phyloP scores from a whole-genome alignment of 1,284 basidiomycete species.

The Cryptococcus deneoformans region DNA sequence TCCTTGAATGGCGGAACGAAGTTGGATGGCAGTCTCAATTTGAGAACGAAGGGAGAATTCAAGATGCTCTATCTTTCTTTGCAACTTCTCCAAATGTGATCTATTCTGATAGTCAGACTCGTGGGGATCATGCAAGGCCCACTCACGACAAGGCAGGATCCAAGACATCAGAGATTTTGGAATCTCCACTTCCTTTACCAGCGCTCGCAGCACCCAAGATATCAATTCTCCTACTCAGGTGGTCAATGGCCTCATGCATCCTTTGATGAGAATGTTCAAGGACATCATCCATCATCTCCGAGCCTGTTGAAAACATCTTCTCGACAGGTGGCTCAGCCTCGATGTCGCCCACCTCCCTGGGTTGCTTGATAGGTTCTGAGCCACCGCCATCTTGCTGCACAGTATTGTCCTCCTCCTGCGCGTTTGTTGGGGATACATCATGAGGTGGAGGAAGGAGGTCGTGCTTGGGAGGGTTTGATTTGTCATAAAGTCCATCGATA shows the following conservation, averaged over 20 bases:
- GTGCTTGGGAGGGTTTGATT: slow-evolving; percentile 14
- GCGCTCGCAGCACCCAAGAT: slow-evolving; percentile 16
- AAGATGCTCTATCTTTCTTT: slow-evolving; percentile 19
- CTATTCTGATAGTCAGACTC: neutral
- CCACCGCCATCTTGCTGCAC: neutral
- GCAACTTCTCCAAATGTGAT: slow-evolving; percentile 15
- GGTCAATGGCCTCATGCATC: slow-evolving; percentile 45
- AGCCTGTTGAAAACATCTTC: slow-evolving; percentile 31
- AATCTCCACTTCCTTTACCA: slow-evolving; percentile 10
- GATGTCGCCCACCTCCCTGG: neutral
- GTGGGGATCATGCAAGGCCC: no score
- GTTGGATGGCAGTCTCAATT: slow-evolving; percentile 19
- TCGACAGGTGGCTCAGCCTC: neutral
- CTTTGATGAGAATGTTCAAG: slow-evolving; percentile 45
- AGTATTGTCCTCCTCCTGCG: neutral
- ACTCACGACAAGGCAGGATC: neutral
- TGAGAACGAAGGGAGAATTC: slow-evolving; percentile 22
- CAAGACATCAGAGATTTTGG: neutral
- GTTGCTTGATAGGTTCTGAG: neutral
- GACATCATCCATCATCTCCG: slow-evolving; percentile 47
- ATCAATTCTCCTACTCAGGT: slow-evolving; percentile 35
- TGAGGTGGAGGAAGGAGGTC: slow-evolving; percentile 12
- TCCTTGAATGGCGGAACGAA: slow-evolving; percentile 19
- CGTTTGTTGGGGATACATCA: slow-evolving; percentile 2
- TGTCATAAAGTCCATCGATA: slow-evolving; percentile 29